Percentiles rank a stretch among this genome's conserved stretches.
Conservation (phyloP, 2,329 filamentous ascomycete genomes). For the Aspergillus neoniger region DNA sequence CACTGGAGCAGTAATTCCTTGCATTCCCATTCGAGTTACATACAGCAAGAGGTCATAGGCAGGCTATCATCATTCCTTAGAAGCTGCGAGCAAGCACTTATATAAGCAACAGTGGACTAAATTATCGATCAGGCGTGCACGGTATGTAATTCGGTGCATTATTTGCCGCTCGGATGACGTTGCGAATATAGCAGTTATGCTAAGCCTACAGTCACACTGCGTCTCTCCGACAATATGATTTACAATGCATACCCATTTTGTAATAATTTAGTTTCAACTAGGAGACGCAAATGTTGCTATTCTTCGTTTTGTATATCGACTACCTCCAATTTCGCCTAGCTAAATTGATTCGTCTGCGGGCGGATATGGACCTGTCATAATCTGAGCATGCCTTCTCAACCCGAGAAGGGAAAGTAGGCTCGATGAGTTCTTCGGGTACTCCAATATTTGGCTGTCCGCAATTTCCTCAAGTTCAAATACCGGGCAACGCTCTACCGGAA, state of each 20-base stretch:
- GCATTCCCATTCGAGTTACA: neutral
- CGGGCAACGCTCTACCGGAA: neutral
- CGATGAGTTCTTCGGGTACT: neutral
- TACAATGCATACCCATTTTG: neutral
- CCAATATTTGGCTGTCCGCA: neutral
- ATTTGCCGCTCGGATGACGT: neutral
- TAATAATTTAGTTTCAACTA: neutral
- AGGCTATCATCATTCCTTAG: neutral
- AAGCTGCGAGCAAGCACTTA: neutral
- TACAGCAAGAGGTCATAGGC: neutral
- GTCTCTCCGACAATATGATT: neutral
- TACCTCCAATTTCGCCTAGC: neutral
- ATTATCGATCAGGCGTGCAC: neutral
- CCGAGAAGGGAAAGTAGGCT: neutral
- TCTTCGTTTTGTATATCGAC: neutral
- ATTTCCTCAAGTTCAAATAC: neutral
- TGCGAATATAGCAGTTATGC: neutral
- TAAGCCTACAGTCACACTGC: neutral
- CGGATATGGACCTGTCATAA: neutral
- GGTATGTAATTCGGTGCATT: neutral
- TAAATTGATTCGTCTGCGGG: neutral
- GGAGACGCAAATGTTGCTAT: neutral
- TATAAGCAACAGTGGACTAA: neutral
- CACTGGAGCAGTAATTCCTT: neutral
- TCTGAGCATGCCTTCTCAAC: neutral